phyloP scores from a whole-genome alignment of 1,139 yeast genomes.

The Taphrina betulina region DNA sequence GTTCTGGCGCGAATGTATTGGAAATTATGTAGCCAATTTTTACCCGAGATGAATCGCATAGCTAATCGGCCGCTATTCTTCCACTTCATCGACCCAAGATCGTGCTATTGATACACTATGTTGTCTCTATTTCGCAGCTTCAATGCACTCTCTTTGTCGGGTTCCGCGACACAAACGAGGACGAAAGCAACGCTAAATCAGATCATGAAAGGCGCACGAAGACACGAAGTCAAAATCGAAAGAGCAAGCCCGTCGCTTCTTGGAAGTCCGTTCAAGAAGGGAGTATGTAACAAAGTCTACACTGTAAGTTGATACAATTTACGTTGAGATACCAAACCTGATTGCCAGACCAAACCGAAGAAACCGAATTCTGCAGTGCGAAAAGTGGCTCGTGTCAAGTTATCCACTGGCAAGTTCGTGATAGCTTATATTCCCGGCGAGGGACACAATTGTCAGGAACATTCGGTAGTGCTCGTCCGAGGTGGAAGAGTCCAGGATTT shows the following conservation, averaged over 20 bases:
- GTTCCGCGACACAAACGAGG: constrained; percentile 2
- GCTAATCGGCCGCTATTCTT: no score
- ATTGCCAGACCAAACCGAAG: constrained; percentile 63
- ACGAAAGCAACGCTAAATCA: constrained; percentile 38
- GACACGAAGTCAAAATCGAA: constrained; percentile 29
- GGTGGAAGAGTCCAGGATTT: constrained; percentile 98
- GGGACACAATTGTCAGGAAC: constrained; percentile 84
- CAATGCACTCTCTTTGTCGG: neutral
- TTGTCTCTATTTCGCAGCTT: constrained; percentile 4
- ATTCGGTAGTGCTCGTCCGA: constrained; percentile 89
- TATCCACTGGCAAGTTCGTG: constrained; percentile 83
- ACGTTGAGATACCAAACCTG: neutral
- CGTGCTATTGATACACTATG: neutral
- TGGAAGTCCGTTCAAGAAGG: constrained; percentile 34
- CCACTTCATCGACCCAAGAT: no score
- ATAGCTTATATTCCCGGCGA: constrained; percentile 98
- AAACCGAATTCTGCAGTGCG: constrained; percentile 98
- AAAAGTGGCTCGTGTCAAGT: constrained; percentile 92
- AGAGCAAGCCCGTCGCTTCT: constrained; percentile 31
- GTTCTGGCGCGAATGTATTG: no score
- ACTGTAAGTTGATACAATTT: constrained; percentile 15
- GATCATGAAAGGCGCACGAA: constrained; percentile 38
- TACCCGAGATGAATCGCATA: no score
- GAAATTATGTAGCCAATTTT: no score
- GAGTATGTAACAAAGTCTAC: constrained; percentile 35